Conservation (phyloP, 805 yeast genomes). For the Tetrapisispora iriomotensis region DNA sequence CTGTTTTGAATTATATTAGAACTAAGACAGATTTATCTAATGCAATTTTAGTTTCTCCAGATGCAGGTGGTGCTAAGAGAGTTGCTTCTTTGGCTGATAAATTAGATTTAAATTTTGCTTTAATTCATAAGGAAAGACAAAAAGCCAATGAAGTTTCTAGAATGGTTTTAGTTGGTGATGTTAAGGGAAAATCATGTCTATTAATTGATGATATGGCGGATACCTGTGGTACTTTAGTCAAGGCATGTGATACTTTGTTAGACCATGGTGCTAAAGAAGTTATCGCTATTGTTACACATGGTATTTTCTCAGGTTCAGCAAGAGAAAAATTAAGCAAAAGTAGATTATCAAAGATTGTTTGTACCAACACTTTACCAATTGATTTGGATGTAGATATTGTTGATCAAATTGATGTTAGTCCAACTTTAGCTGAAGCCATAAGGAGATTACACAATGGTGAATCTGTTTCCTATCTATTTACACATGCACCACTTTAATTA, state of each 20-base stretch:
- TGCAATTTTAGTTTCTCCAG: constrained; percentile 75
- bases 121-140: constrained; percentile 77
- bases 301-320: constrained; percentile 68
- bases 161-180: constrained; percentile 84
- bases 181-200: constrained; percentile 60
- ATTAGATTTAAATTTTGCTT: constrained; percentile 69
- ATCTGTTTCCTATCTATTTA: constrained; percentile 70
- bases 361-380: constrained; percentile 75
- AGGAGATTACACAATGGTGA: constrained; percentile 84
- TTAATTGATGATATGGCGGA: constrained; percentile 87
- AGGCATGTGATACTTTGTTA: constrained; percentile 68
- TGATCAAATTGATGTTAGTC: constrained; percentile 49
- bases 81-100: constrained; percentile 80
- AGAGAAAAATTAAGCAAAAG: constrained; percentile 60
- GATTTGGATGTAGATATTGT: constrained; percentile 49
- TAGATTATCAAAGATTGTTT: constrained; percentile 56
- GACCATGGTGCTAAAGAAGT: constrained; percentile 63
- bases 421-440: constrained; percentile 70
- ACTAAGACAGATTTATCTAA: constrained; percentile 49
- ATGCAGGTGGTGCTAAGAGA: constrained; percentile 86
- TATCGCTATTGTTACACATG: constrained; percentile 77
- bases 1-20: constrained; percentile 63
- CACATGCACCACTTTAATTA: constrained; percentile 24
- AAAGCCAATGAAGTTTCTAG: constrained; percentile 74
- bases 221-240: constrained; percentile 77